These are phyloP conservation scores for Zasmidium angulare DNA, from an alignment of 2,329 filamentous ascomycete genomes.

Conservation along the genomic window DNA sequence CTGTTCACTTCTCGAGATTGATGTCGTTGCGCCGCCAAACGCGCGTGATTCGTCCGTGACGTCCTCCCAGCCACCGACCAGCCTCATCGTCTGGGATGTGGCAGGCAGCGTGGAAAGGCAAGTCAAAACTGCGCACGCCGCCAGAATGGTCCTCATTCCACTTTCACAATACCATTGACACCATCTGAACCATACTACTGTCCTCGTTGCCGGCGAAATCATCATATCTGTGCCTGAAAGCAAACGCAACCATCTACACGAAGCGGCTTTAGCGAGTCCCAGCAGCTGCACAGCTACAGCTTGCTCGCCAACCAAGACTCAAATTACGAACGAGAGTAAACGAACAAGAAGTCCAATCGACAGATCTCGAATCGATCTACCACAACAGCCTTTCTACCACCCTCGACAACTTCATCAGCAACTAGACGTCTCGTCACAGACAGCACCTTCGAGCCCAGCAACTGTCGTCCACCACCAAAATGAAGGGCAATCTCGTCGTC, in stretches of 20 bases:
- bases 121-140: neutral
- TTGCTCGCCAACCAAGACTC: neutral
- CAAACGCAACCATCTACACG: neutral
- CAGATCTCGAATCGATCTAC: no score
- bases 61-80: conserved; percentile 8
- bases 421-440: no score
- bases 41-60: conserved; percentile 2
- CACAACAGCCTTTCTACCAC: no score
- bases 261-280: neutral
- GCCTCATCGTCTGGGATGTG: conserved; percentile 4
- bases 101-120: conserved; percentile 3
- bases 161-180: conserved; percentile 6
- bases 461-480: conserved; percentile 30
- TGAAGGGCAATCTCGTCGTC: conserved; percentile 55
- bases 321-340: neutral
- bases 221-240: neutral
- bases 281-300: neutral
- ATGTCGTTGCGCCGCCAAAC: neutral
- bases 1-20: neutral
- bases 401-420: no score
- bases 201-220: neutral
- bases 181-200: neutral
- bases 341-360: neutral
- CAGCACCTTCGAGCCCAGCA: no score
- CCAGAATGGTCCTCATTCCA: conserved; percentile 1